Percentiles rank a stretch among this genome's conserved stretches.
Conservation (phyloP, 306 rosid genomes). For the Arachis stenosperma region DNA sequence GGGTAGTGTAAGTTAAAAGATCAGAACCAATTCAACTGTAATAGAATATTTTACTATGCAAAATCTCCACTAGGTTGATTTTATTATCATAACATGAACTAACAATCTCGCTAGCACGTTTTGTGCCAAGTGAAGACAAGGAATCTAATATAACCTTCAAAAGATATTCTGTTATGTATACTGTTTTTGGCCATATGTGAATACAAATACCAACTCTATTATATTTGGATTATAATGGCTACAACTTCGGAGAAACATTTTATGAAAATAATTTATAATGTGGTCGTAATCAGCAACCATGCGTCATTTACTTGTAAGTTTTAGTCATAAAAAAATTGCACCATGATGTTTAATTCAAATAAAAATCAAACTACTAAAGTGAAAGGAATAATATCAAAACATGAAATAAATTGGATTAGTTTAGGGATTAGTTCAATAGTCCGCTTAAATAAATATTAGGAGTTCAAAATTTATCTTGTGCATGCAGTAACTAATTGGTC, state of each 20-base stretch:
- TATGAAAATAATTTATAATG: neutral
- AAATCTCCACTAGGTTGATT: neutral
- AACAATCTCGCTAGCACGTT: neutral
- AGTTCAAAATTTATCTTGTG: no score
- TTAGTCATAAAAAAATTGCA: neutral
- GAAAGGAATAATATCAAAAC: no score
- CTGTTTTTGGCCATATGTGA: conserved; percentile 39
- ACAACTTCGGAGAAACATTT: neutral
- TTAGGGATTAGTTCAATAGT: no score
- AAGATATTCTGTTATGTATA: conserved; percentile 23
- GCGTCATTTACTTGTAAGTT: neutral
- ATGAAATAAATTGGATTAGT: no score
- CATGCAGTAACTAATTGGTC: no score
- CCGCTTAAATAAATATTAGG: no score
- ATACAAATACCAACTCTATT: conserved; percentile 20
- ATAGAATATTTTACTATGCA: neutral
- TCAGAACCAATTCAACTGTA: conserved; percentile 5
- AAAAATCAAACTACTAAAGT: no score
- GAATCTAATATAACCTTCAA: conserved; percentile 16
- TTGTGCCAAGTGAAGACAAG: conserved; percentile 8
- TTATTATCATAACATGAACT: conserved; percentile 25
- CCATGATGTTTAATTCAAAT: neutral
- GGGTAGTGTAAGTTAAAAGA: neutral
- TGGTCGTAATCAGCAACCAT: conserved; percentile 32
- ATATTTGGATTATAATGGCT: conserved; percentile 17